Percentiles rank a stretch among this genome's conserved stretches.
These are phyloP conservation scores for Dothideomycetes sp. DNA, from an alignment of 2,329 filamentous ascomycete genomes.

Conservation along the genomic window DNA sequence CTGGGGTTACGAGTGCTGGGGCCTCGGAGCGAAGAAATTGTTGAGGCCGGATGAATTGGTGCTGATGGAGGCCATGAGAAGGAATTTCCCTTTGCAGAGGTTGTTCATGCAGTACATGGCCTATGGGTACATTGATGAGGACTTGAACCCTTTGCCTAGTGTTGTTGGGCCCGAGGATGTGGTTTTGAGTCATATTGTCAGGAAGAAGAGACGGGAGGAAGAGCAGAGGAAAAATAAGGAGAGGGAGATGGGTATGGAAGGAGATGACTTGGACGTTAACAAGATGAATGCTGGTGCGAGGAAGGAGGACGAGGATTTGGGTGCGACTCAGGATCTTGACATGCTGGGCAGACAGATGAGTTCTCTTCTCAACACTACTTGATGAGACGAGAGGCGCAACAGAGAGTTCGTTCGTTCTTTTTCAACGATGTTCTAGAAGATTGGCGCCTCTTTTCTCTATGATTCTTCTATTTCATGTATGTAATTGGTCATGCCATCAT, in stretches of 20 bases:
- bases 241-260: not conserved
- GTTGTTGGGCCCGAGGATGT: constrained; percentile 41
- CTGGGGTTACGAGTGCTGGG: constrained; percentile 34
- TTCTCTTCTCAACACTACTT: too few relatives aligned
- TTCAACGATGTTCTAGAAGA: too few relatives aligned
- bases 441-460: too few relatives aligned
- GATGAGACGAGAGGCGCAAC: too few relatives aligned
- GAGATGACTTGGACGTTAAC: constrained; percentile 7
- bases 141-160: constrained; percentile 40
- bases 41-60: constrained; percentile 51
- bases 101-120: constrained; percentile 50
- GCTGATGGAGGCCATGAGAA: constrained; percentile 44
- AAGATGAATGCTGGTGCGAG: too few relatives aligned
- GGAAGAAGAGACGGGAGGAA: constrained; percentile 18
- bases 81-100: constrained; percentile 45
- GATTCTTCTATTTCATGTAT: too few relatives aligned
- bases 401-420: too few relatives aligned
- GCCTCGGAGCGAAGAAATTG: constrained; percentile 33
- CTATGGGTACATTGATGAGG: constrained; percentile 53
- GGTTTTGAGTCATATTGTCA: constrained; percentile 31
- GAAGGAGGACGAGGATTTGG: not conserved
- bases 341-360: too few relatives aligned
- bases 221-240: constrained; percentile 12
- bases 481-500: too few relatives aligned
- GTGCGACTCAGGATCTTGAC: not conserved